Conservation (phyloP, 495 filamentous ascomycete genomes). For the Lasiosphaeriaceae sp. region DNA sequence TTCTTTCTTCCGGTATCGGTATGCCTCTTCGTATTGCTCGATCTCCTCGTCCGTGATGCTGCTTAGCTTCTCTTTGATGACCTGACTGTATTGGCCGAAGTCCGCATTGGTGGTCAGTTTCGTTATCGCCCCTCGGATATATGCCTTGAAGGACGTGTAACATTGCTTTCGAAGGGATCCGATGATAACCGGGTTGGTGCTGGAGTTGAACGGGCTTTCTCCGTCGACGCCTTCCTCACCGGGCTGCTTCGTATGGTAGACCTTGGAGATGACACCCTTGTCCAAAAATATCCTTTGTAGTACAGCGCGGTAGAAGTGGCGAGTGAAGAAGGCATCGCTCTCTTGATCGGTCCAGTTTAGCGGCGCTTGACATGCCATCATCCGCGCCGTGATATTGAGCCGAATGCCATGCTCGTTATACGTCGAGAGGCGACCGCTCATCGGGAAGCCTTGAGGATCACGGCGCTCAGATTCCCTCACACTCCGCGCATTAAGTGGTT, state of each 20-base stretch:
- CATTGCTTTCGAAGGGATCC: conserved; percentile 78
- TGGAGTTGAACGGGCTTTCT: conserved; percentile 48
- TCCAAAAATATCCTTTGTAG: conserved; percentile 89
- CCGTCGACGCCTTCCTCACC: conserved; percentile 10
- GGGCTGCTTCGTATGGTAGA: conserved; percentile 41
- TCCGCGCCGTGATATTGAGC: conserved; percentile 91
- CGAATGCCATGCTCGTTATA: conserved; percentile 63
- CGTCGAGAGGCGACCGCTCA: conserved; percentile 69
- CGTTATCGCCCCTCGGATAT: conserved; percentile 71
- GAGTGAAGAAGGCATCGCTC: conserved; percentile 82
- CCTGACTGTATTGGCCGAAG: conserved; percentile 46
- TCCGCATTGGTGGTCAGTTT: conserved; percentile 65
- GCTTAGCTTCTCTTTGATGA: conserved; percentile 57
- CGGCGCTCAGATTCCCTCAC: conserved; percentile 51
- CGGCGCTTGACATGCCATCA: conserved; percentile 95
- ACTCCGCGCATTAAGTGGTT: conserved; percentile 49
- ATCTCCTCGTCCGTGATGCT: conserved; percentile 71
- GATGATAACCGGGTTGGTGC: conserved; percentile 74
- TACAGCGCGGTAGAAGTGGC: conserved; percentile 90
- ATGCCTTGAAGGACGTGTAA: conserved; percentile 71
- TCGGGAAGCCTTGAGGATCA: conserved; percentile 89
- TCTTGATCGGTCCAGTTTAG: conserved; percentile 81
- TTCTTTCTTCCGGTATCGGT: conserved; percentile 67
- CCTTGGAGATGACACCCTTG: conserved; percentile 61
- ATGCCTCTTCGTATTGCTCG: conserved; percentile 60